phyloP scores from a whole-genome alignment of 306 rosid genomes.

The Pterocarpus santalinus region DNA sequence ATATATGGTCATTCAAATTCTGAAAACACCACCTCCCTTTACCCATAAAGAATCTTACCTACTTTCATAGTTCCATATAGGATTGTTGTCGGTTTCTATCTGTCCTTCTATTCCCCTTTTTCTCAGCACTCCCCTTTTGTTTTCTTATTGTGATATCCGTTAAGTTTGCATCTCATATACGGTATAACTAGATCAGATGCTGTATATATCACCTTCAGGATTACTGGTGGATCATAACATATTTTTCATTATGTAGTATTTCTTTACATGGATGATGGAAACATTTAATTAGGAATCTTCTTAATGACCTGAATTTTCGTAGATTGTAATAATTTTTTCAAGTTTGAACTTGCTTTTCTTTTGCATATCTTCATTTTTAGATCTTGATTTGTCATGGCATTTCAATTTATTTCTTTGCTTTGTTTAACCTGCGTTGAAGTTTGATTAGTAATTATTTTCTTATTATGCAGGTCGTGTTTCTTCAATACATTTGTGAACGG shows the following conservation, averaged over 20 bases:
- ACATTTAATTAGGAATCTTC: conserved; percentile 4
- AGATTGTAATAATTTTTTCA: background rate
- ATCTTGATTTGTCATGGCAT: background rate
- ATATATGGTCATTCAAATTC: conserved; percentile 22
- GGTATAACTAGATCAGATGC: background rate
- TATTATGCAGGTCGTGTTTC: conserved; percentile 51
- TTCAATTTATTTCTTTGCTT: background rate
- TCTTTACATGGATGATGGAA: background rate
- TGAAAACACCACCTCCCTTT: background rate
- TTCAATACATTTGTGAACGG: background rate
- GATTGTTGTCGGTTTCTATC: background rate
- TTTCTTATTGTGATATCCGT: background rate
- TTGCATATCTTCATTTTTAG: conserved; percentile 12
- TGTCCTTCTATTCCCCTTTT: background rate
- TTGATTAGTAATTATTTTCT: background rate
- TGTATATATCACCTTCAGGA: background rate
- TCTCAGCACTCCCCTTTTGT: background rate
- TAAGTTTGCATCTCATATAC: background rate
- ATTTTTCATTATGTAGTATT: conserved; percentile 1
- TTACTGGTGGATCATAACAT: background rate
- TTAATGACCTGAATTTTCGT: background rate
- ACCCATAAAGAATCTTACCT: background rate
- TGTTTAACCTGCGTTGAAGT: conserved; percentile 6
- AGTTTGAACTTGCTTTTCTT: conserved; percentile 27
- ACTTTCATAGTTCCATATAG: background rate